A percentile compares a stretch with the other conserved stretches of the same genome.
Conservation (phyloP, 2,329 filamentous ascomycete species). For the Aspergillus pseudoviridinutans region DNA sequence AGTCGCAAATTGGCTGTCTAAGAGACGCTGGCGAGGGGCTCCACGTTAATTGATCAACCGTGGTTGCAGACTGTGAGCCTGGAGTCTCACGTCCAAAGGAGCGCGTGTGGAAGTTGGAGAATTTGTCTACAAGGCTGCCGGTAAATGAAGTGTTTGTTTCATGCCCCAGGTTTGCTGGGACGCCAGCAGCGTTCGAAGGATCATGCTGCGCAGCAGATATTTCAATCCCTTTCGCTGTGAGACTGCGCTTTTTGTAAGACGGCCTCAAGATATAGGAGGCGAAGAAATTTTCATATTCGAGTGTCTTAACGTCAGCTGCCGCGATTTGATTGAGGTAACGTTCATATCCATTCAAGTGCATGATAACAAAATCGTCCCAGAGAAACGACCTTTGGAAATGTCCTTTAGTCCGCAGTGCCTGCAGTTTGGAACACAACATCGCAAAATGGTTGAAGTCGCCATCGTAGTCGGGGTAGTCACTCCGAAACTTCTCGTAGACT, state of each 20-base stretch:
- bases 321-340: slow-evolving; percentile 28
- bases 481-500: slow-evolving; percentile 36
- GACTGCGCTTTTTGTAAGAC: slow-evolving; percentile 33
- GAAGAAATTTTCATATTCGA: slow-evolving; percentile 41
- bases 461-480: slow-evolving; percentile 36
- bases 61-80: slow-evolving; percentile 6
- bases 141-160: slow-evolving; percentile 20
- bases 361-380: slow-evolving; percentile 47
- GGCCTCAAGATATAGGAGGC: slow-evolving; percentile 26
- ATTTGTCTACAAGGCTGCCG: slow-evolving; percentile 20
- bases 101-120: slow-evolving; percentile 21
- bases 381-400: slow-evolving; percentile 33
- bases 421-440: slow-evolving; percentile 35
- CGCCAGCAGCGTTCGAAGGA: slow-evolving; percentile 1
- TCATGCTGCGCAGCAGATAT: slow-evolving; percentile 23
- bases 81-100: slow-evolving; percentile 14
- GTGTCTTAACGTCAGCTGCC: slow-evolving; percentile 20
- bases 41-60: slow-evolving; percentile 10
- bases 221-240: slow-evolving; percentile 31
- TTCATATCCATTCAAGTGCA: slow-evolving; percentile 36
- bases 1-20: not conserved
- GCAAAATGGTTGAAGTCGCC: slow-evolving; percentile 38
- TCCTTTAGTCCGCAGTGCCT: slow-evolving; percentile 26
- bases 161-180: not conserved
- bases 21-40: slow-evolving; percentile 5